Base-by-base conservation (phyloP, 1,284 basidiomycete genomes). In the Heterobasidion occidentale region DNA sequence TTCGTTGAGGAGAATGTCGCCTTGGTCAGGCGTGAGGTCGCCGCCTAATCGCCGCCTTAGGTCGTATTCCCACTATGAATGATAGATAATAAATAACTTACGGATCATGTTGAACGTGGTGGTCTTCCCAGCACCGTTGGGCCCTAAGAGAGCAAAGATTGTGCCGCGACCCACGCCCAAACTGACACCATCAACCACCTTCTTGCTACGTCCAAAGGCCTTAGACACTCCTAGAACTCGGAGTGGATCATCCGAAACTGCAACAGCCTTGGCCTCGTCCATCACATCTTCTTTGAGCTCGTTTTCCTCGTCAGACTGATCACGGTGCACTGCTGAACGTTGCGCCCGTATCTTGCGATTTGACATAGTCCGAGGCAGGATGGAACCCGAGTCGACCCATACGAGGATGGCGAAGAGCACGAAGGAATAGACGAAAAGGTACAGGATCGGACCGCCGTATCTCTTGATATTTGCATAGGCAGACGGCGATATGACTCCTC, bases 101-200 rank as follows among this genome's bases (percentile, higher is more conserved):
- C 86, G 81, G 59, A 89, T 88, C 65, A 88, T 79, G 60, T 88
- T 84, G 68, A 89, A 88, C 0, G 83, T 85, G 0, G 90, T 90
- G 3, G 87, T 91, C 70, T 92, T 92, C 0, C 86, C 86, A 2
- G 88, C 50, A 1, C 90, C 90, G 60, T 92, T 92, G 0, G 89
- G 88, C 3, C 90, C 90, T 15, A 92, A 75, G 60, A 92, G 69
- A 3, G 86, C 86, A 60, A 90, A 88, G 2, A 87, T 78, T 1
- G 83, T 84, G 49, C 88, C 78, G 17, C 68, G 69, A 0, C 79
- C 71, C 11, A 92, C 84, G 0, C 81, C 84, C 62, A 92, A 83
- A 57, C 80, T 85, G 46, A 91, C 83, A 60, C 89, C 77, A 63
- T 91, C 83, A 0, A 92, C 87, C 0, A 86, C 88, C 42, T 74